Conservation (phyloP, 768 basidiomycete genomes). For the Sistotremastrum suecicum region DNA sequence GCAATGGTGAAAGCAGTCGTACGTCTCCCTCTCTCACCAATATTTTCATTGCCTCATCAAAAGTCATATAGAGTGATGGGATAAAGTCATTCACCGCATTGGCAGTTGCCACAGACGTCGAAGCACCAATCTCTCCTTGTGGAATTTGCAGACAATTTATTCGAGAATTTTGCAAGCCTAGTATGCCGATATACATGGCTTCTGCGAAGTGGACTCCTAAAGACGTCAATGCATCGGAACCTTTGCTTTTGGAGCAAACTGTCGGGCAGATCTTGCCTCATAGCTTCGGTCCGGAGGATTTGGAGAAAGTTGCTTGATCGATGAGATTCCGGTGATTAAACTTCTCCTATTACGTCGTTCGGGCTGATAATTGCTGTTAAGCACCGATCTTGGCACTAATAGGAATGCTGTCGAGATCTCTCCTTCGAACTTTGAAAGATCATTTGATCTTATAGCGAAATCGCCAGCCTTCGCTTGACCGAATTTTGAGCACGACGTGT, state of each 20-base stretch:
- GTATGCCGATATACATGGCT: constrained; percentile 61
- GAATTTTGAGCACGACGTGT: no score
- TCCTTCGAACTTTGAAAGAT: no score
- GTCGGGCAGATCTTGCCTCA: constrained; percentile 64
- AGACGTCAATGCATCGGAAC: constrained; percentile 21
- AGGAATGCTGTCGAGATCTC: no score
- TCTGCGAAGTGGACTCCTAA: constrained; percentile 42
- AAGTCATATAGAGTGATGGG: constrained; percentile 59
- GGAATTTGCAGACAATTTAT: constrained; percentile 89
- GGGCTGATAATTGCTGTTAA: no score
- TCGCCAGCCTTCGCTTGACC: no score
- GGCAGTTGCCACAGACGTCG: constrained; percentile 74
- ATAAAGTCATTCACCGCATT: constrained; percentile 54
- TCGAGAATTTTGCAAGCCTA: constrained; percentile 67
- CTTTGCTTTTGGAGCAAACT: constrained; percentile 43
- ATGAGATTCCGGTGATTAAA: no score
- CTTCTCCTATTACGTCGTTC: no score
- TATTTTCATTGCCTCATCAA: background rate
- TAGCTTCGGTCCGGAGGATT: constrained; percentile 82
- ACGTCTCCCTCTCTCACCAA: constrained; percentile 16
- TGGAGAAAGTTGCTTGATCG: constrained; percentile 22
- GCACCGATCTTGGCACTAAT: no score
- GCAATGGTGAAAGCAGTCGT: constrained; percentile 92
- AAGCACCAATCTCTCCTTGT: constrained; percentile 63
- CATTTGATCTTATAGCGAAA: no score